A percentile compares a stretch with the other conserved stretches of the same genome.
Evolutionary conservation across 1,139 yeast species (phyloP).

Genomic region (Pichia inconspicua): DNA sequence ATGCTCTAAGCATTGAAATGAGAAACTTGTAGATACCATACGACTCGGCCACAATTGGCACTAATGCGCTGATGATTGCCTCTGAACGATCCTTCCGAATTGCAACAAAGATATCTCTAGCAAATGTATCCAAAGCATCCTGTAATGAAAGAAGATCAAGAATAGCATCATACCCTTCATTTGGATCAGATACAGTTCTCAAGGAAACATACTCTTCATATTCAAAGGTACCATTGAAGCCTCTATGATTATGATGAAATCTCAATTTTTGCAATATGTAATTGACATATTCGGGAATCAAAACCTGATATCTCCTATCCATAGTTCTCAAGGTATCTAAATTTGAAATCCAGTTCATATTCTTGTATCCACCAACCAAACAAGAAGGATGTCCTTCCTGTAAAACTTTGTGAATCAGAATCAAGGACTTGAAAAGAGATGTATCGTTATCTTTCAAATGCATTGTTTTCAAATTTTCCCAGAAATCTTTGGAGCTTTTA

Average conservation of each 20-base stretch:
- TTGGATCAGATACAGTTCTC: constrained; percentile 84
- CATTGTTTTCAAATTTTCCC: constrained; percentile 75
- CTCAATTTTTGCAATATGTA: constrained; percentile 66
- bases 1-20: constrained; percentile 85
- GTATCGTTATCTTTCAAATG: constrained; percentile 79
- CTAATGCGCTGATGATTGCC: constrained; percentile 79
- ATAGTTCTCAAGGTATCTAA: constrained; percentile 34
- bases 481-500: constrained; percentile 74
- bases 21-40: constrained; percentile 88
- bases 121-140: constrained; percentile 76
- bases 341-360: constrained; percentile 54
- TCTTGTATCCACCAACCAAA: constrained; percentile 73
- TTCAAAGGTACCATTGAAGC: constrained; percentile 92
- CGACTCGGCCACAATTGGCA: constrained; percentile 87
- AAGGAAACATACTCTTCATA: constrained; percentile 90
- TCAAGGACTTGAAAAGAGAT: constrained; percentile 81
- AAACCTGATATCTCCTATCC: constrained; percentile 50
- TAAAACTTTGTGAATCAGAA: constrained; percentile 82
- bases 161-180: constrained; percentile 89
- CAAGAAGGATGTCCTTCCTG: constrained; percentile 94
- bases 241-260: constrained; percentile 80
- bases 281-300: constrained; percentile 70
- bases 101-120: constrained; percentile 68
- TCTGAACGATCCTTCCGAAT: constrained; percentile 40
- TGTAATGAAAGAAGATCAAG: constrained; percentile 81